Percentiles rank a stretch among this genome's conserved stretches.
These are phyloP conservation scores for Trichoderma polysporum DNA, from an alignment of 2,329 filamentous ascomycete species.

Conservation along the genomic window DNA sequence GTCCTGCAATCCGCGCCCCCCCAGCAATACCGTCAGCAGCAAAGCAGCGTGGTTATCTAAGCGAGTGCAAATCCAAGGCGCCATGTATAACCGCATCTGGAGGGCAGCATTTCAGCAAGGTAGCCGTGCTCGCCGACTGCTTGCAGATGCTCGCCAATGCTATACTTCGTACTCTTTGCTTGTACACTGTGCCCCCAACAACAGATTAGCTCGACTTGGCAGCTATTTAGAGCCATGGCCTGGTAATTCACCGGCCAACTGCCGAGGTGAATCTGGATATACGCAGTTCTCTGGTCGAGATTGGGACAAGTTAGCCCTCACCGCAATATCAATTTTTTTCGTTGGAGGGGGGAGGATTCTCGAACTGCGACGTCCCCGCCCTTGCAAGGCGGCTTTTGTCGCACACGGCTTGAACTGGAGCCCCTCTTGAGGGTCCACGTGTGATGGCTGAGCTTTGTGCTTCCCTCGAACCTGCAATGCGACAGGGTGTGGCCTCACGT, in stretches of 20 bases:
- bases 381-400: background rate
- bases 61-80: background rate
- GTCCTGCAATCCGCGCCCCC: background rate
- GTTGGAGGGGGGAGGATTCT: background rate
- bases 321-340: constrained; percentile 16
- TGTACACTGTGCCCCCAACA: constrained; percentile 9
- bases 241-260: constrained; percentile 15
- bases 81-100: background rate
- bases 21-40: background rate
- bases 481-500: constrained; percentile 25
- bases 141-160: constrained; percentile 10
- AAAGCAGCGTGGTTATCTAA: constrained; percentile 2
- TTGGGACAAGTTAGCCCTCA: constrained; percentile 7
- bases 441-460: constrained; percentile 23
- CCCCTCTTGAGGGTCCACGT: constrained; percentile 25
- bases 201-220: constrained; percentile 14
- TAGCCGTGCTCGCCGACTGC: background rate
- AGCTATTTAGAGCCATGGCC: background rate
- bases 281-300: background rate
- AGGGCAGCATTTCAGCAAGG: constrained; percentile 1
- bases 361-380: constrained; percentile 14
- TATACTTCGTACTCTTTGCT: background rate
- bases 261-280: constrained; percentile 16
- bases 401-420: constrained; percentile 9
- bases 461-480: constrained; percentile 21